Percentiles rank a stretch among this genome's conserved stretches.
These are phyloP conservation scores for Suhomyces faveliae DNA, from an alignment of 805 yeast genomes.

Conservation along the genomic window DNA sequence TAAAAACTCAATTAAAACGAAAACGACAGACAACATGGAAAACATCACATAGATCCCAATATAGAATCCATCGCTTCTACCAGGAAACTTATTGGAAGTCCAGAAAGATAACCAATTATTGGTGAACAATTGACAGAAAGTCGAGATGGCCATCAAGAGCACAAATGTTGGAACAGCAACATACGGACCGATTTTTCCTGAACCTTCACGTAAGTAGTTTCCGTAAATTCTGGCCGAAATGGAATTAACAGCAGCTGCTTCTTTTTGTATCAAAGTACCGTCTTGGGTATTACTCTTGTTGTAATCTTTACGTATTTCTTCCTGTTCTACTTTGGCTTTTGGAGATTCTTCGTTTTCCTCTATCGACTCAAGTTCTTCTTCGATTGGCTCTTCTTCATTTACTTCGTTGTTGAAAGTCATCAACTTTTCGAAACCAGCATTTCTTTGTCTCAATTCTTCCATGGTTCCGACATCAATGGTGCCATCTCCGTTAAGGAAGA, in stretches of 20 bases:
- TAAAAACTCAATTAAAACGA: conserved; percentile 42
- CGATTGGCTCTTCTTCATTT: conserved; percentile 10
- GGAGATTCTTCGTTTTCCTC: neutral
- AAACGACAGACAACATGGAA: conserved; percentile 46
- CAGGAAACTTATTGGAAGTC: conserved; percentile 39
- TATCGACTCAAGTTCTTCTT: conserved; percentile 10
- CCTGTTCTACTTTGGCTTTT: conserved; percentile 27
- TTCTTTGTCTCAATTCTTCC: conserved; percentile 18
- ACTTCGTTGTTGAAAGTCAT: conserved; percentile 27
- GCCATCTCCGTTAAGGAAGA: conserved; percentile 26
- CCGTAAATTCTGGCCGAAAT: conserved; percentile 32
- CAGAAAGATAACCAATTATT: conserved; percentile 27
- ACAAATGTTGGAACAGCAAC: conserved; percentile 19
- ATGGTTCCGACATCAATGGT: conserved; percentile 29
- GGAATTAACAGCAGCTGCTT: conserved; percentile 22
- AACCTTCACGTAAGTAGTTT: conserved; percentile 30
- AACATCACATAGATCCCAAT: conserved; percentile 71
- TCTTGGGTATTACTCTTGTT: conserved; percentile 20
- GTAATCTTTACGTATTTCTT: conserved; percentile 31
- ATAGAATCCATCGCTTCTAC: conserved; percentile 52
- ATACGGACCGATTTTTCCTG: conserved; percentile 24
- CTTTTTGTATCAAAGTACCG: conserved; percentile 15
- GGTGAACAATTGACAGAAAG: conserved; percentile 18
- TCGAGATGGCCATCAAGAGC: conserved; percentile 6
- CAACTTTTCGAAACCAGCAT: neutral